Percentiles rank a stretch among this genome's conserved stretches.
Evolutionary conservation across 2,329 filamentous ascomycete genomes (phyloP).

Genomic region (Pezicula radicicola): DNA sequence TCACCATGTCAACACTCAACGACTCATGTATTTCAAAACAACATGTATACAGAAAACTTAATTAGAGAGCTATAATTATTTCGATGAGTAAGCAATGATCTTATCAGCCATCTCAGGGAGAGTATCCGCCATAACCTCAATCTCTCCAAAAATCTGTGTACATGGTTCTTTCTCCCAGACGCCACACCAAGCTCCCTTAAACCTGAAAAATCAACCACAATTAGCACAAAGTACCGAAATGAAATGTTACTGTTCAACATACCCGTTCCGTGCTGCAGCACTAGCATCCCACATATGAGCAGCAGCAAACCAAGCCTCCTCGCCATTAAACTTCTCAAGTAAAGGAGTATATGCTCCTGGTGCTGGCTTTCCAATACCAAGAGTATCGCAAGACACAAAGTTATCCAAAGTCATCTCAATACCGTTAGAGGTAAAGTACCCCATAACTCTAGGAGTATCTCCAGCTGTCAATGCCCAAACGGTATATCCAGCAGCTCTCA

Average conservation of each 20-base stretch:
- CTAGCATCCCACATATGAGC: constrained; percentile 57
- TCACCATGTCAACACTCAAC: no score
- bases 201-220: constrained; percentile 18
- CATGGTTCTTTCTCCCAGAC: constrained; percentile 48
- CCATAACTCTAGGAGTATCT: constrained; percentile 43
- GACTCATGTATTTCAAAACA: no score
- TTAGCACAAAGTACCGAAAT: not conserved
- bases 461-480: constrained; percentile 52
- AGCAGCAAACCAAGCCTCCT: constrained; percentile 52
- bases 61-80: not conserved
- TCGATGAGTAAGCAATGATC: constrained; percentile 24
- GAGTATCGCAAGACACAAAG: constrained; percentile 46
- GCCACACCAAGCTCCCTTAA: constrained; percentile 49
- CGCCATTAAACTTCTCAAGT: constrained; percentile 34
- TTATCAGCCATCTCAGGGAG: constrained; percentile 43
- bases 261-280: constrained; percentile 43
- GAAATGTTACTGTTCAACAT: constrained; percentile 5
- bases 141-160: constrained; percentile 43
- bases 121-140: constrained; percentile 45
- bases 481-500: constrained; percentile 43
- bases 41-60: not conserved
- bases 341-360: constrained; percentile 42
- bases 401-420: constrained; percentile 47
- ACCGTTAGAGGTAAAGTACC: constrained; percentile 45
- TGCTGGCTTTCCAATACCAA: constrained; percentile 48